phyloP scores from a whole-genome alignment of 169 alveolate species.

The Plasmodium yoelii region DNA sequence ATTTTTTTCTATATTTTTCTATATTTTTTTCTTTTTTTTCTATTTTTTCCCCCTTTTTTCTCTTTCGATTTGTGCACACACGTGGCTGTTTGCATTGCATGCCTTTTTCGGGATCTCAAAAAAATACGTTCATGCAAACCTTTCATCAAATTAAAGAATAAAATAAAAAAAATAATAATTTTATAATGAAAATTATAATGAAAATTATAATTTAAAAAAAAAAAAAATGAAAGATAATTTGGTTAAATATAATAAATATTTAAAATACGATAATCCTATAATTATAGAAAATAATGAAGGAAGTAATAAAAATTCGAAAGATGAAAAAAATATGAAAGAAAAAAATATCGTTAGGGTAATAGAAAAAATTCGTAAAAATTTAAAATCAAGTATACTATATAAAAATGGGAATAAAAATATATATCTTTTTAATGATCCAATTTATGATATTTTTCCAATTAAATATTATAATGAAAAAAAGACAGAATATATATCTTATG shows the following conservation, averaged over 20 bases:
- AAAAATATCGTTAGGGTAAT: constrained; percentile 64
- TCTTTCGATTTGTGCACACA: background rate
- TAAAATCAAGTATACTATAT: constrained; percentile 34
- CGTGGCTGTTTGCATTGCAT: background rate
- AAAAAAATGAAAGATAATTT: constrained; percentile 47
- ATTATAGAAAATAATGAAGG: constrained; percentile 34
- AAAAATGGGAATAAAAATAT: constrained; percentile 54
- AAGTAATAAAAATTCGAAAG: constrained; percentile 23
- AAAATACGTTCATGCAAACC: background rate
- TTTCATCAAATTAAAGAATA: background rate
- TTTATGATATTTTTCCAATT: constrained; percentile 44
- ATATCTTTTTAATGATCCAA: constrained; percentile 50
- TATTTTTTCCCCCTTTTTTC: background rate
- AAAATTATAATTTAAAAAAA: too few species aligned
- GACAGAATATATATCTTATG: constrained; percentile 42
- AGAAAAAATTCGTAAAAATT: constrained; percentile 51
- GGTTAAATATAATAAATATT: constrained; percentile 12
- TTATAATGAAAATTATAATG: too few species aligned
- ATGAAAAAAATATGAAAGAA: constrained; percentile 36
- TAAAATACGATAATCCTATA: constrained; percentile 54
- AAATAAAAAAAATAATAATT: background rate
- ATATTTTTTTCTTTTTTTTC: background rate
- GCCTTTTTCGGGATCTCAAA: background rate
- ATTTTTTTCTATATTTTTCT: too few species aligned
- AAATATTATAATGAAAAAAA: constrained; percentile 40